phyloP scores from a whole-genome alignment of 1,284 basidiomycete genomes.

The Coniophora puteana region DNA sequence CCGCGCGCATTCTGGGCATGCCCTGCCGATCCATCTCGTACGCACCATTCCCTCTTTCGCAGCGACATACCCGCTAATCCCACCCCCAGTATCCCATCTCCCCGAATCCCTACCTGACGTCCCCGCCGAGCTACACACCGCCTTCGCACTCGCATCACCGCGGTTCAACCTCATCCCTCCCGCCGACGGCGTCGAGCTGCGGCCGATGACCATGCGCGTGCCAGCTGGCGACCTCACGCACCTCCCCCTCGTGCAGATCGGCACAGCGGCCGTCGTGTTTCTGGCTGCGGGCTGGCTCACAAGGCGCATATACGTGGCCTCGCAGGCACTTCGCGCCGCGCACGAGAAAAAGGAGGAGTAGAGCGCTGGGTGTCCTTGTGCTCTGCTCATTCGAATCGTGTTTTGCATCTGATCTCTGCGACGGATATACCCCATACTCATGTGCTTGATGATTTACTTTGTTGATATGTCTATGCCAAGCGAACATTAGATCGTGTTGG shows the following conservation, averaged over 20 bases:
- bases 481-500: too few species aligned
- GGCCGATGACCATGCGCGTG: slow-evolving; percentile 11
- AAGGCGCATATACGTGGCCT: slow-evolving; percentile 14
- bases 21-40: slow-evolving; percentile 18
- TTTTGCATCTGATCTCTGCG: too few species aligned
- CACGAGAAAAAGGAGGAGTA: too few species aligned
- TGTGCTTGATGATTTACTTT: too few species aligned
- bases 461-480: too few species aligned
- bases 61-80: slow-evolving; percentile 6
- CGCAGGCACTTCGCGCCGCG: too few species aligned
- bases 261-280: slow-evolving; percentile 19
- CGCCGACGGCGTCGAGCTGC: slow-evolving; percentile 1
- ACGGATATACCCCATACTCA: too few species aligned
- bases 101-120: slow-evolving; percentile 12
- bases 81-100: slow-evolving; percentile 9
- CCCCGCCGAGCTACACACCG: slow-evolving; percentile 20
- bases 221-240: slow-evolving; percentile 23
- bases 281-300: slow-evolving; percentile 24
- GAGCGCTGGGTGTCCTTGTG: too few species aligned
- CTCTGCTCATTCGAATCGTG: too few species aligned
- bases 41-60: slow-evolving; percentile 4
- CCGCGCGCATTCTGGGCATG: slow-evolving; percentile 28
- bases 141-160: neutral
- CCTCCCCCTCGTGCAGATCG: slow-evolving; percentile 20
- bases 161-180: slow-evolving; percentile 7